Conservation (phyloP, 2,329 filamentous ascomycete genomes). For the Penicillium paneum region DNA sequence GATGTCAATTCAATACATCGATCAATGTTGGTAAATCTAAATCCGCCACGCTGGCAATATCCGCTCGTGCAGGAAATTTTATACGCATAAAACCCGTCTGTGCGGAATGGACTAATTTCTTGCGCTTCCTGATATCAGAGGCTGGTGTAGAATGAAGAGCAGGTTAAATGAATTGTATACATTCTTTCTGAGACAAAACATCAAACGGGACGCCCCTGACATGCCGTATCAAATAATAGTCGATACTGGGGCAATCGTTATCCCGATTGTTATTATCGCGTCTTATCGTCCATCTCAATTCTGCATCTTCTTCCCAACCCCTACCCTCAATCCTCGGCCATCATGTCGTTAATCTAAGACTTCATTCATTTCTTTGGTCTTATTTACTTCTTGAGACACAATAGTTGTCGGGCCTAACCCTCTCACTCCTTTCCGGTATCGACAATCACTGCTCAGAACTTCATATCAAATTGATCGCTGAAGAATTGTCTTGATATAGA, state of each 20-base stretch:
- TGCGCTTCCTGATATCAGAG: not conserved
- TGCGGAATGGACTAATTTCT: not conserved
- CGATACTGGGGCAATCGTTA: constrained; percentile 10
- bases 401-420: not conserved
- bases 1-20: not conserved
- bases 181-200: not conserved
- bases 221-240: not conserved
- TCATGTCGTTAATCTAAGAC: constrained; percentile 5
- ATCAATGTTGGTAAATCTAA: not conserved
- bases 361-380: not conserved
- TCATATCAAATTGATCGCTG: not conserved
- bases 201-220: not conserved
- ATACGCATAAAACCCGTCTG: not conserved
- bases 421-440: not conserved
- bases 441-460: not conserved
- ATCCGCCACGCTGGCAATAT: constrained; percentile 4
- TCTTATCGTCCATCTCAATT: constrained; percentile 10
- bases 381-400: not conserved
- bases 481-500: not conserved
- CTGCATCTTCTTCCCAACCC: constrained; percentile 9
- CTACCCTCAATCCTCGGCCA: constrained; percentile 7
- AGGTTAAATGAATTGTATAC: not conserved
- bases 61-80: constrained; percentile 6
- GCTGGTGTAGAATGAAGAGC: not conserved
- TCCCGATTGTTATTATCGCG: constrained; percentile 12